Conservation (phyloP, 768 basidiomycete species). For the Boletus subparvulus region DNA sequence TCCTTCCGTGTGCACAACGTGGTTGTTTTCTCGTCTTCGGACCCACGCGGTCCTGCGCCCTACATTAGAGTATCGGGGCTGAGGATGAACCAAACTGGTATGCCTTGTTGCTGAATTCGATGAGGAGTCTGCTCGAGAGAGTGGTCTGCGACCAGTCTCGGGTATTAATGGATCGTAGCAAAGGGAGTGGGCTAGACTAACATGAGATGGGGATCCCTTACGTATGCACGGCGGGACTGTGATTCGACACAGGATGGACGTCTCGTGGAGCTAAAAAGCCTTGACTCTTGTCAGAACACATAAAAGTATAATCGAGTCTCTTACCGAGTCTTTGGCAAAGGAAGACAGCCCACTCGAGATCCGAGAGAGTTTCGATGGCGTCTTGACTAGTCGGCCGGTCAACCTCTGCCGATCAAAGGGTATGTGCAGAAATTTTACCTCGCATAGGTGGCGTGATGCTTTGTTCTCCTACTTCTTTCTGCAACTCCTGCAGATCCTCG, state of each 20-base stretch:
- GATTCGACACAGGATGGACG: conserved; percentile 38
- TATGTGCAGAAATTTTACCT: background rate
- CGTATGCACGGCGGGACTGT: conserved; percentile 30
- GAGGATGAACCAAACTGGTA: conserved; percentile 25
- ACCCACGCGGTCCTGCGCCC: conserved; percentile 47
- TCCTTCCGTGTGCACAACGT: conserved; percentile 73
- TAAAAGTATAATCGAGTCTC: conserved; percentile 32
- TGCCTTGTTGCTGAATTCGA: conserved; percentile 26
- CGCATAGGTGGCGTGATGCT: conserved; percentile 40
- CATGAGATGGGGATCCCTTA: conserved; percentile 22
- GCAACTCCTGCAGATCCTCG: conserved; percentile 63
- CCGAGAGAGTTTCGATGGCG: conserved; percentile 40
- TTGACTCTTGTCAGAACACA: conserved; percentile 24
- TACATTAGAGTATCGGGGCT: conserved; percentile 15
- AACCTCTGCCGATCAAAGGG: background rate
- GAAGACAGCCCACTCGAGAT: conserved; percentile 46
- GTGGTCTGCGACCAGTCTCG: conserved; percentile 41
- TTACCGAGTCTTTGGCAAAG: conserved; percentile 43
- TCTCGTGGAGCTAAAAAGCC: conserved; percentile 30
- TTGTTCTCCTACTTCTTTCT: conserved; percentile 76
- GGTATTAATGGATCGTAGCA: conserved; percentile 48
- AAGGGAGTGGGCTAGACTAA: conserved; percentile 10
- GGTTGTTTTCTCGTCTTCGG: conserved; percentile 73
- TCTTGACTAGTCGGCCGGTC: conserved; percentile 25
- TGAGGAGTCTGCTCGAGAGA: conserved; percentile 42